Percentiles rank a stretch among this genome's conserved stretches.
phyloP scores from a whole-genome alignment of 768 basidiomycete genomes.

The Sporobolomyces phaffii region DNA sequence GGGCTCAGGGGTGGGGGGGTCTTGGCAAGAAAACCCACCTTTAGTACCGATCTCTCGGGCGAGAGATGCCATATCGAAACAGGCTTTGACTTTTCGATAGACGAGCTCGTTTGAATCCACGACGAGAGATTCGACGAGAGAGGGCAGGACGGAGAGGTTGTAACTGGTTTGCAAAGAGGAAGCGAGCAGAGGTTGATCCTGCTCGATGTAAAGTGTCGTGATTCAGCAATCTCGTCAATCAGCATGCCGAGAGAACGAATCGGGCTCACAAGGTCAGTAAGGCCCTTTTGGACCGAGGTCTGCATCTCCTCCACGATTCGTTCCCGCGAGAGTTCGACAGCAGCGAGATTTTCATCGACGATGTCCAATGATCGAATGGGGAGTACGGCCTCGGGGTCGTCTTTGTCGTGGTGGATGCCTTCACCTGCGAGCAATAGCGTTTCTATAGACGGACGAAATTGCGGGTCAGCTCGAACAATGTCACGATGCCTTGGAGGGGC shows the following conservation, averaged over 20 bases:
- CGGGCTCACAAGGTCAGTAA: constrained; percentile 63
- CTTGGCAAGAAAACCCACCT: constrained; percentile 53
- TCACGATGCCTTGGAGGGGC: too few species aligned
- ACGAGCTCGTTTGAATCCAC: constrained; percentile 74
- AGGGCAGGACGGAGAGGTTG: constrained; percentile 78
- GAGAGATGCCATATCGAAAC: constrained; percentile 81
- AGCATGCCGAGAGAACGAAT: constrained; percentile 11
- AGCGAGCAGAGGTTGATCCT: constrained; percentile 87
- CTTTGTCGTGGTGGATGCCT: neutral
- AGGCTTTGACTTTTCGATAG: constrained; percentile 67
- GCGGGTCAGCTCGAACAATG: too few species aligned
- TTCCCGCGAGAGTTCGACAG: constrained; percentile 64
- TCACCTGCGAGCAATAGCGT: constrained; percentile 1
- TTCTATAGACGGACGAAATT: constrained; percentile 4
- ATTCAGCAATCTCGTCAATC: too few species aligned
- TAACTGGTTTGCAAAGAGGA: constrained; percentile 93
- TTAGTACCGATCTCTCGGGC: constrained; percentile 76
- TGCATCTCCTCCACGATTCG: constrained; percentile 83
- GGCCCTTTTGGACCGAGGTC: constrained; percentile 72
- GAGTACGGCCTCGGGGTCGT: constrained; percentile 46
- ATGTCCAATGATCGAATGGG: constrained; percentile 69
- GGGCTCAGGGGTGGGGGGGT: neutral
- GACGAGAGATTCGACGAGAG: constrained; percentile 71
- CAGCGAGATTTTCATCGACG: constrained; percentile 63
- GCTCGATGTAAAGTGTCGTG: too few species aligned